Evolutionary conservation across 2,329 filamentous ascomycete species (phyloP), one percentile per base, ranked within the genome.

Genomic region (Fusarium equiseti): DNA sequence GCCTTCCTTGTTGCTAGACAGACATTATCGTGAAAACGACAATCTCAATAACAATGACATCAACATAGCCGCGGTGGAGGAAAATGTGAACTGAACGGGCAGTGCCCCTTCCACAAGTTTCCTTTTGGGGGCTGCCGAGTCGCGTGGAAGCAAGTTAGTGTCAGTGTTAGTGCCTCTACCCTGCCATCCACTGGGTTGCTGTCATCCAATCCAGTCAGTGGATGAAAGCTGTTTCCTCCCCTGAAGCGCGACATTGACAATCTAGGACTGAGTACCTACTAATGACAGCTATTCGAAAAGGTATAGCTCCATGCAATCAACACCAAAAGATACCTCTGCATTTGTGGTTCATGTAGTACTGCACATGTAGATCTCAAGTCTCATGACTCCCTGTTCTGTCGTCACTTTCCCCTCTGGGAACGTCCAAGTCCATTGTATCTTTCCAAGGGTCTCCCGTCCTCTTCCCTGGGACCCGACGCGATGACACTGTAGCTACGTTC

Each of bases 381-480:
- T 38, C 70, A 69, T 74, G 71, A 75, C 67, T 70, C 65, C 64
- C 53, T 65, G 53, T 59, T 56, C 45, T 72, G 73, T 75, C 73
- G 71, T 73, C 73, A 75, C 73, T 74, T 72, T 70, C 70, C 67
- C 51, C 26, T 70, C 63, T 20, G 63, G 60, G n/a, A 15, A 22
- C n/a, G 29, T 53, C 40, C 38, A 54, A 50, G 38, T 44, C 26
- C 35, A 61, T 59, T 70, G 51, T 55, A 46, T 32, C 51, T 59
- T 70, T 69, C 20, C 68, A 68, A 63, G 68, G 69, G 69, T 72
- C 57, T 62, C 43, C 44, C 57, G 51, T 60, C 51, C 44, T 70
- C 49, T 32, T 46, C 38, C 50, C 31, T 64, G 59, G 51, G 49
- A 50, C 32, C 11, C 35, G 11, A n/a, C 44, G 22, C 49, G 50